These are phyloP conservation scores for Quercus mongolica DNA, from an alignment of 306 rosid genomes.

Conservation along the genomic window DNA sequence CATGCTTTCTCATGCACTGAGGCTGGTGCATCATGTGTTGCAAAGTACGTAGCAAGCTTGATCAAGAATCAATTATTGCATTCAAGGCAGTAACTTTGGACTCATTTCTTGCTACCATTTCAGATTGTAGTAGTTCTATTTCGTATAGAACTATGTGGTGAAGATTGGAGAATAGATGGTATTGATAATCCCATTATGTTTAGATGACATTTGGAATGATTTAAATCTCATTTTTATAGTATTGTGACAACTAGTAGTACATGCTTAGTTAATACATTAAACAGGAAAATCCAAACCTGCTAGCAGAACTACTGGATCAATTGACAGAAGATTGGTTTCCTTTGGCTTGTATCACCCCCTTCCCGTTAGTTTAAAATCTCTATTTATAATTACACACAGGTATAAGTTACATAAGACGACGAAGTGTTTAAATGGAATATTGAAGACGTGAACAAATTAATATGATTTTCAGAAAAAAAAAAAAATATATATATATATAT, in stretches of 20 bases:
- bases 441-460: neutral
- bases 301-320: neutral
- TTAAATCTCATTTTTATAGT: neutral
- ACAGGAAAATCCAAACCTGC: neutral
- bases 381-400: neutral
- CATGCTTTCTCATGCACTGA: slow-evolving; percentile 79
- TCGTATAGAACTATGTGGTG: neutral
- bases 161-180: neutral
- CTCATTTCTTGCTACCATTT: slow-evolving; percentile 2
- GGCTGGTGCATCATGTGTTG: slow-evolving; percentile 84
- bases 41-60: slow-evolving; percentile 66
- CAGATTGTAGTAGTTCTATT: neutral
- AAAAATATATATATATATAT: too few relatives aligned
- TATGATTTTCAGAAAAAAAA: neutral
- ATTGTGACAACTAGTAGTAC: neutral
- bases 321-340: neutral
- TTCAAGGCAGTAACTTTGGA: slow-evolving; percentile 29
- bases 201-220: neutral
- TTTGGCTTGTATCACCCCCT: neutral
- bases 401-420: neutral
- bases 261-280: neutral
- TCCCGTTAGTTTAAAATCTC: neutral
- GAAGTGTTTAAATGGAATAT: neutral
- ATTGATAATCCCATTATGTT: neutral
- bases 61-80: slow-evolving; percentile 42